Evolutionary conservation across 2,329 filamentous ascomycete species (phyloP).

Genomic region (Colletotrichum incanum): DNA sequence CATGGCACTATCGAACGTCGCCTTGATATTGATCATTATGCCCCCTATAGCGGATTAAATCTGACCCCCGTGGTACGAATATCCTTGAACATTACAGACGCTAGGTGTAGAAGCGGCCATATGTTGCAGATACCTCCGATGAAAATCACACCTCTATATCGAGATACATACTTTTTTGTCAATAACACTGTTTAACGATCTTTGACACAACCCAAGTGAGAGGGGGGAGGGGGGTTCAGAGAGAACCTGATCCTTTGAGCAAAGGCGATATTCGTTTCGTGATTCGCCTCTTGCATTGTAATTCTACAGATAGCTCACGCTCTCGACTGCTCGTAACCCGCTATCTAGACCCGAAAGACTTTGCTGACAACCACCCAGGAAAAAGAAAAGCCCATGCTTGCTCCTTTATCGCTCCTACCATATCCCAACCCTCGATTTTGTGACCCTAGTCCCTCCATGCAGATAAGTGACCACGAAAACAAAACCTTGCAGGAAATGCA

Average conservation of each 20-base stretch:
- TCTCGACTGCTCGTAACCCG: background rate
- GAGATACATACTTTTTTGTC: background rate
- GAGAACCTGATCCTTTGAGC: background rate
- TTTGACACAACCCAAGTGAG: background rate
- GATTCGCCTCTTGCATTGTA: background rate
- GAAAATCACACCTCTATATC: background rate
- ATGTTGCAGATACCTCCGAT: no score
- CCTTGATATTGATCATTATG: background rate
- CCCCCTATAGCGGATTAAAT: background rate
- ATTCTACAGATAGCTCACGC: background rate
- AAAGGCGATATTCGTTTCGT: background rate
- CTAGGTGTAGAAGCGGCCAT: no score
- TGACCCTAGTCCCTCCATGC: background rate
- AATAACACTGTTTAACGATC: background rate
- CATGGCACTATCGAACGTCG: background rate
- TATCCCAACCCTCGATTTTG: background rate
- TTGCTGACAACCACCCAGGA: no score
- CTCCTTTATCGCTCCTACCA: no score
- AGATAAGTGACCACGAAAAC: background rate
- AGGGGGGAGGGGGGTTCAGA: background rate
- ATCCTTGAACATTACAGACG: background rate
- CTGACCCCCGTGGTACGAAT: background rate
- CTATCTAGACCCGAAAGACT: background rate
- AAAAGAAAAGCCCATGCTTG: background rate
- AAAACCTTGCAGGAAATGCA: background rate